Percentiles rank a stretch among this genome's conserved stretches.
Conservation (phyloP, 2,329 filamentous ascomycete genomes). For the Microdochium bolleyi region DNA sequence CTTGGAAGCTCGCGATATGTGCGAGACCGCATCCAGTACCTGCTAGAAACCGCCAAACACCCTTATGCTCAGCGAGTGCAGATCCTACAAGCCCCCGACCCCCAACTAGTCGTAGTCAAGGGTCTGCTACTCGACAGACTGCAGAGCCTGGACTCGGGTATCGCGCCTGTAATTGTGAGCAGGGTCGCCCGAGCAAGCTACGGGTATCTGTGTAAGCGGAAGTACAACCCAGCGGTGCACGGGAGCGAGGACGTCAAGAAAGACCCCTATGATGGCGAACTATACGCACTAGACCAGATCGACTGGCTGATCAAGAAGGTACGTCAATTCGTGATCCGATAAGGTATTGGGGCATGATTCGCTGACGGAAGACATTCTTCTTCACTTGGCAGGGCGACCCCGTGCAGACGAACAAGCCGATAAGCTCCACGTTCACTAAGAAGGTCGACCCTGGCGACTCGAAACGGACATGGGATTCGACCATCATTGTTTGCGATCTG, state of each 20-base stretch:
- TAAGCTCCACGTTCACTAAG: slow-evolving; percentile 25
- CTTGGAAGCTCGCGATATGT: slow-evolving; percentile 38
- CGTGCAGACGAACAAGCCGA: slow-evolving; percentile 23
- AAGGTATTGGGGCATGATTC: background rate
- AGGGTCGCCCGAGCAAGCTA: slow-evolving; percentile 34
- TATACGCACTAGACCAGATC: slow-evolving; percentile 31
- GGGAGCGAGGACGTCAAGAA: slow-evolving; percentile 22
- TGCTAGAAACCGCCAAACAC: slow-evolving; percentile 22
- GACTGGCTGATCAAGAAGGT: slow-evolving; percentile 33
- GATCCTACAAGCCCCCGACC: slow-evolving; percentile 38
- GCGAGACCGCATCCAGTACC: slow-evolving; percentile 30
- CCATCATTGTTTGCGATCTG: slow-evolving; percentile 30
- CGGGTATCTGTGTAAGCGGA: slow-evolving; percentile 27
- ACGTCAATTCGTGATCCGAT: background rate
- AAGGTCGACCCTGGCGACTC: slow-evolving; percentile 23
- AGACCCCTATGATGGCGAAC: slow-evolving; percentile 24
- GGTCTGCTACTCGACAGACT: slow-evolving; percentile 42
- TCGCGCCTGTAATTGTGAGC: slow-evolving; percentile 30
- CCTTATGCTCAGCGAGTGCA: slow-evolving; percentile 24
- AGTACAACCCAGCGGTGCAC: slow-evolving; percentile 26
- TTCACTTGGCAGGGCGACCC: slow-evolving; percentile 25
- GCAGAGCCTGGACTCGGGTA: slow-evolving; percentile 32
- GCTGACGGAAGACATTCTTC: slow-evolving; percentile 1
- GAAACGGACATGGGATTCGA: slow-evolving; percentile 26
- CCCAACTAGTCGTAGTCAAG: slow-evolving; percentile 46